Conservation (phyloP, 2,329 filamentous ascomycete species). For the Aspergillus novofumigatus region DNA sequence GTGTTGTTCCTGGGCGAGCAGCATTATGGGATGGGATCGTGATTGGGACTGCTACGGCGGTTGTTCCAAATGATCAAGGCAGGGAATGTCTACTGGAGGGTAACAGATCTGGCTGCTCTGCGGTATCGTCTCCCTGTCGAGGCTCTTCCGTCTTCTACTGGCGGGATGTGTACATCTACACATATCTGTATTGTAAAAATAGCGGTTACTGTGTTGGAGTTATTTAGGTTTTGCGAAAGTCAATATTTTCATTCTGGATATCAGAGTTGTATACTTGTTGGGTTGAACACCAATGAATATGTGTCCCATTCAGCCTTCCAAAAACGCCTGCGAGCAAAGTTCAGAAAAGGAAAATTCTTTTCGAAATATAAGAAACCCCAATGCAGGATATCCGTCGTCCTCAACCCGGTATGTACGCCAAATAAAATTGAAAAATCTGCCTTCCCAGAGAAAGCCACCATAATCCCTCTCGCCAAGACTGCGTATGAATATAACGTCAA, state of each 20-base stretch:
- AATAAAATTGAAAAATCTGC: neutral
- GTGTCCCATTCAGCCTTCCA: neutral
- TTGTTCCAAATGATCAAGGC: neutral
- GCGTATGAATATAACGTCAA: neutral
- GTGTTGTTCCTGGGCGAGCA: neutral
- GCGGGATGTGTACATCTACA: neutral
- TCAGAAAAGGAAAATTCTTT: slow-evolving; percentile 10
- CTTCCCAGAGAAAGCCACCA: neutral
- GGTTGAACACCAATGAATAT: neutral
- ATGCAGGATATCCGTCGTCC: slow-evolving; percentile 14
- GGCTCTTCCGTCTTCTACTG: neutral
- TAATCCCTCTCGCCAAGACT: neutral
- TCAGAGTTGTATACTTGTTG: neutral
- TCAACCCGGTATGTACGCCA: slow-evolving; percentile 12
- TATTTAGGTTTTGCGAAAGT: neutral
- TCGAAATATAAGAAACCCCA: slow-evolving; percentile 10
- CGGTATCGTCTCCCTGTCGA: neutral
- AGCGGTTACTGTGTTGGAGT: neutral
- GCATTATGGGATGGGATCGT: neutral
- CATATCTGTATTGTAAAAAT: neutral
- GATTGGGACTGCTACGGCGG: neutral
- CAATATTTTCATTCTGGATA: neutral
- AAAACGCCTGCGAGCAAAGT: slow-evolving; percentile 7
- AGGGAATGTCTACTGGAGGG: neutral
- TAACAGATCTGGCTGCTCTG: neutral